These are phyloP conservation scores for Physcomitrium patens DNA, from an alignment of 225 moss, liverwort and hornwort species.

Conservation along the genomic window DNA sequence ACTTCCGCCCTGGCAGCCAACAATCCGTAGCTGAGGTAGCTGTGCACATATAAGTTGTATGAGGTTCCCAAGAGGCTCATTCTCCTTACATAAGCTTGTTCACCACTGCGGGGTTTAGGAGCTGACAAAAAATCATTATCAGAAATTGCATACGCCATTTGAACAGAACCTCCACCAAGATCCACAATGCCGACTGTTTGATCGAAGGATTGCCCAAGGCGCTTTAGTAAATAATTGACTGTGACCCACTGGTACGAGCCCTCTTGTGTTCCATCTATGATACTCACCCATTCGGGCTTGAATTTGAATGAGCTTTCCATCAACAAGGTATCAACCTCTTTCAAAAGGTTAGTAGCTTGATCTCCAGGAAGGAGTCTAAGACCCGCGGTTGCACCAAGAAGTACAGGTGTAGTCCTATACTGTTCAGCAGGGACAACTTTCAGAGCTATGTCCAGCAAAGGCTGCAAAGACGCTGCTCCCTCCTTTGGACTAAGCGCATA, in stretches of 20 bases:
- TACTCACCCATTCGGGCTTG: constrained; percentile 79
- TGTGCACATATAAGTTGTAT: constrained; percentile 89
- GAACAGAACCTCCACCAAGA: constrained; percentile 95
- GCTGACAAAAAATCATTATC: constrained; percentile 67
- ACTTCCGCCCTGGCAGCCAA: constrained; percentile 86
- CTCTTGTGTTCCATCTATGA: constrained; percentile 89
- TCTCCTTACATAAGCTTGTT: constrained; percentile 65
- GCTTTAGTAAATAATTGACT: constrained; percentile 82
- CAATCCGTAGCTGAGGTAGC: constrained; percentile 89
- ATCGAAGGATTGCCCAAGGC: constrained; percentile 73
- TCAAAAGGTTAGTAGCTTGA: constrained; percentile 61
- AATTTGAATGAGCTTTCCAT: constrained; percentile 73
- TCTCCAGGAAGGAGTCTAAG: constrained; percentile 82
- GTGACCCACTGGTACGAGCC: constrained; percentile 98
- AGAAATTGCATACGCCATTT: constrained; percentile 94
- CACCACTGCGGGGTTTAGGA: constrained; percentile 54
- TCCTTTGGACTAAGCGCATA: constrained; percentile 71
- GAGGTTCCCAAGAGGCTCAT: constrained; percentile 65
- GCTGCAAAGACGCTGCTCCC: constrained; percentile 77
- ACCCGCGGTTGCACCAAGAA: constrained; percentile 93
- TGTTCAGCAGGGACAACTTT: constrained; percentile 66
- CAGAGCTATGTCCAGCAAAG: constrained; percentile 67
- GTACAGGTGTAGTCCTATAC: constrained; percentile 77
- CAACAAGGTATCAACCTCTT: constrained; percentile 62
- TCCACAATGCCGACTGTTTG: constrained; percentile 88